Evolutionary conservation across 768 basidiomycete genomes (phyloP), one percentile per base, ranked within the genome.

Genomic region (Epithele typhae): DNA sequence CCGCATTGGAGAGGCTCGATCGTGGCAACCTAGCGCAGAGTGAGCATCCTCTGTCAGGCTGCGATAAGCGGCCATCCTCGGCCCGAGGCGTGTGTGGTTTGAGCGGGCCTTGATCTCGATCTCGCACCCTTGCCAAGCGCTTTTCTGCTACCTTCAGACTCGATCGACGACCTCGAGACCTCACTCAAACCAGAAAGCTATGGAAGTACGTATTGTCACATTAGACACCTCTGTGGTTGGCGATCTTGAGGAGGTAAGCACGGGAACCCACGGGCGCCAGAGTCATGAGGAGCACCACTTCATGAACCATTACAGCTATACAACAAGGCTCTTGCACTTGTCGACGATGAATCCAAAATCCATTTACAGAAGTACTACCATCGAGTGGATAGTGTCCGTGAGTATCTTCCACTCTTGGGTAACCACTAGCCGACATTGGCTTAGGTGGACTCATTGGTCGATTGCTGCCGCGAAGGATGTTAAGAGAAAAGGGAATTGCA

Each of bases 371-470:
- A 73, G 46, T 92, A 85, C 58, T 81, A 79, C 63, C 78, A 76
- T 51, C 78, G 82, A 38, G 79, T 81, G 56, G 90, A 92, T 60
- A 78, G 85, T 18, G 87, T 84, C 67, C 73, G 90, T 91, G 62
- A 63, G 79, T 57, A 18, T 22, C 12, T 21, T 17, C 7, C 30
- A 5, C 39, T 21, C n/a, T 43, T 52, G 25, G 7, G 3, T 12
- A 30, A 17, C 12, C 2, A n/a, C 7, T 34, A 17, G 38, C 11
- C 17, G 7, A 17, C 15, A n/a, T 3, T 15, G 10, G 25, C 5
- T 23, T 45, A 92, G 90, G 90, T 40, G 82, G 82, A 12, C 68
- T 92, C 27, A 77, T 92, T 51, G 89, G 90, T 17, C 74, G 79
- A n/a, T 73, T 92, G 33, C 74, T 92, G 3, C 77, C 83, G 40